A percentile compares a stretch with the other conserved stretches of the same genome.
These are phyloP conservation scores for Fusarium ramigenum DNA, from an alignment of 2,329 filamentous ascomycete species.

Conservation along the genomic window DNA sequence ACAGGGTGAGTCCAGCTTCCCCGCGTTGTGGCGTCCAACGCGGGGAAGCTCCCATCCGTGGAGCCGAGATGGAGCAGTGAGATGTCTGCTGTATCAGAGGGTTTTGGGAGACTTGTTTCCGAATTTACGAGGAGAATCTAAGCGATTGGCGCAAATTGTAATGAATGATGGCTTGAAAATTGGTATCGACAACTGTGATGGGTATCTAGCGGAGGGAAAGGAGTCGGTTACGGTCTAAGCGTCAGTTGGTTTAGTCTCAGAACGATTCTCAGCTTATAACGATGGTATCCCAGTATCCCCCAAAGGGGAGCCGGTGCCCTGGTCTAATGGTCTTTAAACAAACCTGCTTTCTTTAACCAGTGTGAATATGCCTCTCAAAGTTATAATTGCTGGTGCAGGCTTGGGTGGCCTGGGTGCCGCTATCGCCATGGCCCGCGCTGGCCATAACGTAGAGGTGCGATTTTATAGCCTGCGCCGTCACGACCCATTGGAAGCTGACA, in stretches of 20 bases:
- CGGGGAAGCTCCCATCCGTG: not conserved
- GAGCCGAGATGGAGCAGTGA: not conserved
- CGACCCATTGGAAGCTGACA: not conserved
- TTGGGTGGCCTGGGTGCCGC: conserved; percentile 3
- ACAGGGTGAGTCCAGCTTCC: not conserved
- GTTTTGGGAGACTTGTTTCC: not conserved
- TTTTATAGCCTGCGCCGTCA: fast-evolving
- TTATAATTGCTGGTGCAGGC: conserved; percentile 3
- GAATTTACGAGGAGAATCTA: not conserved
- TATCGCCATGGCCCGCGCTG: conserved; percentile 11
- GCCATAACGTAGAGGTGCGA: not conserved
- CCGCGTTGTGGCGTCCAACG: not conserved
- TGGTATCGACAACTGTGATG: not conserved
- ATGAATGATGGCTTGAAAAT: too few species aligned
- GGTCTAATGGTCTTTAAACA: not conserved
- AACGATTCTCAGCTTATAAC: not conserved
- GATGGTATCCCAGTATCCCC: not conserved
- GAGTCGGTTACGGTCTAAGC: not conserved
- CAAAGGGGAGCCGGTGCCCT: not conserved
- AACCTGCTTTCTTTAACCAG: too few species aligned
- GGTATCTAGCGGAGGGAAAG: not conserved
- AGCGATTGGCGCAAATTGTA: not conserved
- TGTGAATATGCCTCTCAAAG: conserved; percentile 2
- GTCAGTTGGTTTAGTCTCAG: not conserved
- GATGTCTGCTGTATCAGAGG: not conserved